Base-by-base conservation (phyloP, 176 grass and related monocot genomes). In the Rhynchospora breviuscula region DNA sequence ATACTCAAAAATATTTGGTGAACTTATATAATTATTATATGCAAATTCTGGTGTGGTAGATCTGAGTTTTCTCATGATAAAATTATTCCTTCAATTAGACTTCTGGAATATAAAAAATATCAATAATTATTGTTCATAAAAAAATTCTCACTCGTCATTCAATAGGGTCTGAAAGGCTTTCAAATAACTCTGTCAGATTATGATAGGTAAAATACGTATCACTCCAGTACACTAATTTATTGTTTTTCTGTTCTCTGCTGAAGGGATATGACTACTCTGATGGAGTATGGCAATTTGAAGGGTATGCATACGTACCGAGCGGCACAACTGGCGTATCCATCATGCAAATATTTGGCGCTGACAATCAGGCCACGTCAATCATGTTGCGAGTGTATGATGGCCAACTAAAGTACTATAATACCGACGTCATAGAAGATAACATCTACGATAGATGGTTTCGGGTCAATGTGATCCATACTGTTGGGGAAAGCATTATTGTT, bases 201-300 rank as follows among this genome's bases (percentile, higher is more conserved):
- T 40, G 35, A 40, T 40, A 2, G 35, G 35, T 40, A 40, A 40
- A 40, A 40, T 40, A 40, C 1, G 1, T 31, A 25, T 13, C 2
- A 56, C 2, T 73, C 9, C 5, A 14, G n/a, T n/a, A n/a, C n/a
- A n/a, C 7, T 19, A 22, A 45, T 46, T 22, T 12, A 12, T 73
- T 47, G 19, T 78, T 13, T 5, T 10, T 64, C 29, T 64, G 23
- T 33, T 31, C 12, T 86, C 10, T 58, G 2, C 49, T 67, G 22
- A 69, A 86, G 63, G 63, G 79, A 22, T 80, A 92, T 9, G 81
- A 89, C 8, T 90, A 93, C 67, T 52, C 74, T 56, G 31, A 45
- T 7, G 81, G 81, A 22, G 84, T 90, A 29, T 93, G 88, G 88
- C 86, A 93, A 85, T 90, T 90, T 85, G 86, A 93, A 85, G 86